Conservation (phyloP, 2,329 filamentous ascomycete species). For the Verticillium longisporum region DNA sequence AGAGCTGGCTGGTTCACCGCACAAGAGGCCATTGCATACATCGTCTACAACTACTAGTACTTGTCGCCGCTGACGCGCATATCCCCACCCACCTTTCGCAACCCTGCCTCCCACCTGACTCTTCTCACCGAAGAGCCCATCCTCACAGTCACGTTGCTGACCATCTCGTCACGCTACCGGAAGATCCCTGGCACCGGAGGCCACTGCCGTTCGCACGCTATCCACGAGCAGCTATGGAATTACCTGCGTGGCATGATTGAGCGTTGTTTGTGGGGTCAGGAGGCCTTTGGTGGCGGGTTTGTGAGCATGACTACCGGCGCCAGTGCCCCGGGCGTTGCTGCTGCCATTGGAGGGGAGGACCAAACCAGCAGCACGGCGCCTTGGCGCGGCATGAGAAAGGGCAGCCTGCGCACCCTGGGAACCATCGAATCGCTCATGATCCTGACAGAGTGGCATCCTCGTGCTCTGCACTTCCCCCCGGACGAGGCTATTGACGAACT, state of each 20-base stretch:
- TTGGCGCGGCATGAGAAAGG: constrained; percentile 64
- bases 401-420: constrained; percentile 80
- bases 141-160: constrained; percentile 82
- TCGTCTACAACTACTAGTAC: constrained; percentile 92
- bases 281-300: constrained; percentile 87
- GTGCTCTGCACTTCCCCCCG: constrained; percentile 87
- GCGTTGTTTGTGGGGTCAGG: constrained; percentile 89
- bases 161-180: constrained; percentile 83
- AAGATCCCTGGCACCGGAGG: constrained; percentile 73
- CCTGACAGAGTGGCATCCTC: constrained; percentile 93
- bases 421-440: constrained; percentile 93
- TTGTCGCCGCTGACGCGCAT: constrained; percentile 90
- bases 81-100: constrained; percentile 81
- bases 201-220: constrained; percentile 77
- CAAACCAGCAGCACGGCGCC: constrained; percentile 63
- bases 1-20: constrained; percentile 94
- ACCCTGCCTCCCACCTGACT: constrained; percentile 70
- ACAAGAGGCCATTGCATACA: constrained; percentile 85
- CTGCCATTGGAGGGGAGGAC: constrained; percentile 26
- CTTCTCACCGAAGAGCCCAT: constrained; percentile 89
- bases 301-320: constrained; percentile 21
- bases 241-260: constrained; percentile 95
- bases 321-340: constrained; percentile 28
- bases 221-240: constrained; percentile 93
- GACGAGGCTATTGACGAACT: constrained; percentile 67